Conservation (phyloP, 768 basidiomycete species). For the Trametes punicea region DNA sequence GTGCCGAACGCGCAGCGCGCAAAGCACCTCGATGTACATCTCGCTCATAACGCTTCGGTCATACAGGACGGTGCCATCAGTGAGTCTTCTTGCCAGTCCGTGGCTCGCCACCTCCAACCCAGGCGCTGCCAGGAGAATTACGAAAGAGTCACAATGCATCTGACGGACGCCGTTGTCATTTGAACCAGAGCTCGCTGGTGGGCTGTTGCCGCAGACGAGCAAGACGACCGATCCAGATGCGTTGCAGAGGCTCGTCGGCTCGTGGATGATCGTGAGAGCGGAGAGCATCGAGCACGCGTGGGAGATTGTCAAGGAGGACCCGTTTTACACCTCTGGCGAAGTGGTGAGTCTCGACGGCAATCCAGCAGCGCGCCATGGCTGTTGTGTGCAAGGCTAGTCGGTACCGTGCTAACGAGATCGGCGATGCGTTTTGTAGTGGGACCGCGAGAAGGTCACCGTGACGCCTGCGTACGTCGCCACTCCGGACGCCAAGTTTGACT, state of each 20-base stretch:
- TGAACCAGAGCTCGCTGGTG: background rate
- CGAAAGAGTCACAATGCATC: background rate
- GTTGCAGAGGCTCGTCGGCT: background rate
- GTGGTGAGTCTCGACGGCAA: background rate
- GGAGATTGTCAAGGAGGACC: background rate
- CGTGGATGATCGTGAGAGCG: background rate
- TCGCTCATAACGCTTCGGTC: background rate
- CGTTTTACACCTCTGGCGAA: background rate
- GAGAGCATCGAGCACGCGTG: background rate
- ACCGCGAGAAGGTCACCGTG: background rate
- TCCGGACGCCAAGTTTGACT: constrained; percentile 24
- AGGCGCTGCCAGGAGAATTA: too few relatives aligned
- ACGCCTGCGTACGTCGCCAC: background rate
- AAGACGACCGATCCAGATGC: constrained; percentile 3
- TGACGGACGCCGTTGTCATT: background rate
- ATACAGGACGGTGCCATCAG: constrained; percentile 6
- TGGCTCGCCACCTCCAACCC: too few relatives aligned
- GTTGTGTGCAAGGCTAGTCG: too few relatives aligned
- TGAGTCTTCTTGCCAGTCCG: background rate
- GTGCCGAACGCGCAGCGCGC: constrained; percentile 7
- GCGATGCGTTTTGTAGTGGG: background rate
- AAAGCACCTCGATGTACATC: constrained; percentile 1
- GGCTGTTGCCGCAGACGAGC: background rate
- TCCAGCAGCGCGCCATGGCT: too few relatives aligned
- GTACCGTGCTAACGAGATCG: too few relatives aligned